Evolutionary conservation across 768 basidiomycete genomes (phyloP).

Genomic region (Phlebiopsis flavidoalba): DNA sequence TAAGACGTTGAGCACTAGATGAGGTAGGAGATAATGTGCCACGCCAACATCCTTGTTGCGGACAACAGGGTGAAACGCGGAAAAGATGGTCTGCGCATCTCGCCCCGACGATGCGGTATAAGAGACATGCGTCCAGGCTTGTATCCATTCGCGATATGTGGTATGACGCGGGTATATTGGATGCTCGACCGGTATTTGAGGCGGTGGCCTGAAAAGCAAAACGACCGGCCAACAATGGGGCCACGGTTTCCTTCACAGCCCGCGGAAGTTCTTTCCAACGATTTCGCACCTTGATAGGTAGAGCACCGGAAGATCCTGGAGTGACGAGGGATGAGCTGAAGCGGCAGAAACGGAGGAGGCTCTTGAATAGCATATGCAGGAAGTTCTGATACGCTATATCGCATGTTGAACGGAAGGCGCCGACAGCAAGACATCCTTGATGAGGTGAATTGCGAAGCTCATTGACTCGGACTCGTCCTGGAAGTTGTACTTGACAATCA

Average conservation of each 20-base stretch:
- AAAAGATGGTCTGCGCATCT: slow-evolving; percentile 66
- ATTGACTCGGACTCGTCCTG: slow-evolving; percentile 70
- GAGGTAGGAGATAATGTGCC: slow-evolving; percentile 87
- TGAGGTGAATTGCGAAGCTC: slow-evolving; percentile 80
- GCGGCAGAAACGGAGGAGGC: slow-evolving; percentile 76
- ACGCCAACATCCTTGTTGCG: slow-evolving; percentile 90
- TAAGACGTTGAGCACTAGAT: slow-evolving; percentile 82
- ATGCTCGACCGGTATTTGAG: slow-evolving; percentile 37
- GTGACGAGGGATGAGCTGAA: slow-evolving; percentile 76
- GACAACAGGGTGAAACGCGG: slow-evolving; percentile 71
- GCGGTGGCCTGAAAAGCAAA: slow-evolving; percentile 36
- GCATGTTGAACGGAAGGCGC: slow-evolving; percentile 88
- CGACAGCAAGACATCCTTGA: slow-evolving; percentile 80
- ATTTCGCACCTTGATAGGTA: slow-evolving; percentile 61
- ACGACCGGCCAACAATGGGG: slow-evolving; percentile 72
- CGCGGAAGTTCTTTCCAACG: slow-evolving; percentile 80
- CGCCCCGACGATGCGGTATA: slow-evolving; percentile 55
- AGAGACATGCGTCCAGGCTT: slow-evolving; percentile 84
- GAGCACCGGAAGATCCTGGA: slow-evolving; percentile 36
- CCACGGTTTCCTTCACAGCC: slow-evolving; percentile 79
- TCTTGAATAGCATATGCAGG: slow-evolving; percentile 89
- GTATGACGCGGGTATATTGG: slow-evolving; percentile 75
- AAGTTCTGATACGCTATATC: slow-evolving; percentile 89
- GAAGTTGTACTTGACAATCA: slow-evolving; percentile 80
- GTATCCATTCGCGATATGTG: slow-evolving; percentile 96